Evolutionary conservation across 805 yeast genomes (phyloP).

Genomic region (Lachancea dasiensis): DNA sequence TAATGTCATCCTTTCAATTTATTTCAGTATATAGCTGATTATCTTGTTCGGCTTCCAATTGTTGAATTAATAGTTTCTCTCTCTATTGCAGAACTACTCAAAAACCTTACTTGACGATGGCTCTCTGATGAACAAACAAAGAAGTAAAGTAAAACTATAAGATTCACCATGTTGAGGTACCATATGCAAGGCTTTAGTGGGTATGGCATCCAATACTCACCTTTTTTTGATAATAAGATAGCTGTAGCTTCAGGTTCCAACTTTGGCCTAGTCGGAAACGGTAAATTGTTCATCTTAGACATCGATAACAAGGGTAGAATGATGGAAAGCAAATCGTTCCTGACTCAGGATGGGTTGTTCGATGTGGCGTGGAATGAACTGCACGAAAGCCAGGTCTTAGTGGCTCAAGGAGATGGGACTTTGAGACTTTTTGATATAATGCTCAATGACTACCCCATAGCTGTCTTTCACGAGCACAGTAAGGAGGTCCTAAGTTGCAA

Average conservation of each 20-base stretch:
- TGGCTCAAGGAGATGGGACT: constrained; percentile 88
- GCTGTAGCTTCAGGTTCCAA: constrained; percentile 91
- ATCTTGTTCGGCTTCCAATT: no score
- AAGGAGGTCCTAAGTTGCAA: constrained; percentile 67
- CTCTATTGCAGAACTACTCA: not conserved
- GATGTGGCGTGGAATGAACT: constrained; percentile 86
- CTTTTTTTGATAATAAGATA: constrained; percentile 80
- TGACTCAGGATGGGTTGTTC: constrained; percentile 90
- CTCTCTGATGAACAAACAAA: not conserved
- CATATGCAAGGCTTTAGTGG: constrained; percentile 81
- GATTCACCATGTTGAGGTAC: constrained; percentile 53
- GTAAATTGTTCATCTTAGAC: constrained; percentile 64
- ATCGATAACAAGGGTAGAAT: constrained; percentile 65
- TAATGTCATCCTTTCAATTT: no score
- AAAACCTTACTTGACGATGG: not conserved
- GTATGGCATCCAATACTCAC: constrained; percentile 82
- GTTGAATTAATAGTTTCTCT: no score
- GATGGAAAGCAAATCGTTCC: constrained; percentile 51
- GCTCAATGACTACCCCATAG: constrained; percentile 62
- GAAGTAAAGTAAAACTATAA: not conserved
- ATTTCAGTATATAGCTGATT: no score
- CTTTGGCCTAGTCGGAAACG: constrained; percentile 93
- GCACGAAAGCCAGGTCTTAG: constrained; percentile 79
- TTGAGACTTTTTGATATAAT: constrained; percentile 74
- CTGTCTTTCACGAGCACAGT: constrained; percentile 70